These are phyloP conservation scores for Cladophialophora yegresii DNA, from an alignment of 2,329 filamentous ascomycete species.

Conservation along the genomic window DNA sequence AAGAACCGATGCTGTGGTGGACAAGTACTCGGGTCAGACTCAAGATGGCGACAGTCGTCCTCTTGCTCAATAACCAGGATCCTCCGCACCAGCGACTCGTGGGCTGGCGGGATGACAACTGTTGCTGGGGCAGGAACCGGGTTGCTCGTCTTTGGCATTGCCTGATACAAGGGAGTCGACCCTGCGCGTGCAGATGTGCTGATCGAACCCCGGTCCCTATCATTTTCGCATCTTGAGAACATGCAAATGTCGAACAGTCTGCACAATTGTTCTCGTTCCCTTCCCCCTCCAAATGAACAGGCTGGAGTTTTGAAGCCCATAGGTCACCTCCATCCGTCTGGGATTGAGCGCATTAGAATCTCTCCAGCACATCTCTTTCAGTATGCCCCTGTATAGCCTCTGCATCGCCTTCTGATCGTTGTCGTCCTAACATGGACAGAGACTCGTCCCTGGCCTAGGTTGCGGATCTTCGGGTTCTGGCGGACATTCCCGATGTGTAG, in stretches of 20 bases:
- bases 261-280: background rate
- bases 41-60: background rate
- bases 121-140: background rate
- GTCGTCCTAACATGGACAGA: background rate
- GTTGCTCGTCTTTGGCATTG: background rate
- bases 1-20: background rate
- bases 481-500: background rate
- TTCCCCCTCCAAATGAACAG: background rate
- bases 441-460: background rate
- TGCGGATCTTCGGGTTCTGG: background rate
- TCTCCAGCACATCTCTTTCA: background rate
- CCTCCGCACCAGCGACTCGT: background rate
- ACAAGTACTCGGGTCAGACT: background rate
- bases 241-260: background rate
- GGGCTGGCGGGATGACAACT: background rate
- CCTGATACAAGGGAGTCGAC: background rate
- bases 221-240: background rate
- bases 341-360: background rate
- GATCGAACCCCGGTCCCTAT: background rate
- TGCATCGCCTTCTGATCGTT: background rate
- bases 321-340: background rate
- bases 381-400: background rate
- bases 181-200: background rate
- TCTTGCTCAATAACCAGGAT: background rate
- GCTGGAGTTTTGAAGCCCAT: background rate